A percentile compares a stretch with the other conserved stretches of the same genome.
Conservation (phyloP, 2,329 filamentous ascomycete species). For the Xylariales sp. region DNA sequence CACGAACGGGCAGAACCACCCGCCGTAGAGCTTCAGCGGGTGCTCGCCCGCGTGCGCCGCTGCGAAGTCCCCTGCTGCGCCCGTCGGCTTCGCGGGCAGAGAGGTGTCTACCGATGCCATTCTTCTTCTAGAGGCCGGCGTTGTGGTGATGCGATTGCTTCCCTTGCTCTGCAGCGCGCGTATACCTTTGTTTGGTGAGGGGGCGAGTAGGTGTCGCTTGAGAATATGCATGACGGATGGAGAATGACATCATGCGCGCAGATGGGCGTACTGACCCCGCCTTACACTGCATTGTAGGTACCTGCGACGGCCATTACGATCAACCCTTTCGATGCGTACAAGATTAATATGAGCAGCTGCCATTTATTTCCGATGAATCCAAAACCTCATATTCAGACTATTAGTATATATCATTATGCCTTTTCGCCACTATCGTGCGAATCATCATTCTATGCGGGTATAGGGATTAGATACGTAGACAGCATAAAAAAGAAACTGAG, state of each 20-base stretch:
- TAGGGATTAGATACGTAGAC: background rate
- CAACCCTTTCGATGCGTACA: too few species aligned
- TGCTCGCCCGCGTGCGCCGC: slow-evolving; percentile 60
- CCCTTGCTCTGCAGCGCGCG: background rate
- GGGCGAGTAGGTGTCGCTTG: background rate
- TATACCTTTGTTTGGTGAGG: background rate
- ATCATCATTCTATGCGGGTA: background rate
- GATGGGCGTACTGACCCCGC: background rate
- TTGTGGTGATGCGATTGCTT: background rate
- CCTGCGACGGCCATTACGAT: too few species aligned
- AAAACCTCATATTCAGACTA: background rate
- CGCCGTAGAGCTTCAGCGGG: slow-evolving; percentile 74
- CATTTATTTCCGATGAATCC: too few species aligned
- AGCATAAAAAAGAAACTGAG: background rate
- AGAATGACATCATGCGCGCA: slow-evolving; percentile 27
- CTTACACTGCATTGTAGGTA: too few species aligned
- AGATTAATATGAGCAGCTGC: too few species aligned
- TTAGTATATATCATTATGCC: background rate
- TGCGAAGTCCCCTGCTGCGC: slow-evolving; percentile 61
- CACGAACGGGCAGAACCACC: slow-evolving; percentile 79
- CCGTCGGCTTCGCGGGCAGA: slow-evolving; percentile 59
- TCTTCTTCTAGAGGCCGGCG: background rate
- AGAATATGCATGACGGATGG: background rate
- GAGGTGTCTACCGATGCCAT: slow-evolving; percentile 59
- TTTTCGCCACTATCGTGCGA: background rate